Evolutionary conservation across 768 basidiomycete genomes (phyloP).

Genomic region (Lactifluus volemus): DNA sequence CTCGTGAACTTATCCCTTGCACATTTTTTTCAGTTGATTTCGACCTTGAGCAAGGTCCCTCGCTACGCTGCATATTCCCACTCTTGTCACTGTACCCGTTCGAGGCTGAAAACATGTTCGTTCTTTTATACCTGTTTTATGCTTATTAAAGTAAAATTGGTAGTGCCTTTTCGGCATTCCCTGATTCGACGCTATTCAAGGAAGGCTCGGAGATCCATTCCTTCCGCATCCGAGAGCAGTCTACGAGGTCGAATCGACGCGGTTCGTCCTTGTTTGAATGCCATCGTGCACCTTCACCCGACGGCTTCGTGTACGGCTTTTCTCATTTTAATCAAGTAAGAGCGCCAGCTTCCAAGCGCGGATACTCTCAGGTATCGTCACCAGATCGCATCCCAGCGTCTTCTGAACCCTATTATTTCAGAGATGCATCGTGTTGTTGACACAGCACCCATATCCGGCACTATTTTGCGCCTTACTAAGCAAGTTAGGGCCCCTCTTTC

Average conservation of each 20-base stretch:
- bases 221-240: constrained; percentile 62
- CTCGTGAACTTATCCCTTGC: constrained; percentile 6
- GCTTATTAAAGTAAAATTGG: constrained; percentile 9
- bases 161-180: constrained; percentile 89
- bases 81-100: constrained; percentile 51
- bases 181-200: constrained; percentile 79
- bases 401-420: constrained; percentile 26
- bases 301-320: constrained; percentile 72
- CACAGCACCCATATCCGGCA: constrained; percentile 72
- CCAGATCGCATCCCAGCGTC: background rate
- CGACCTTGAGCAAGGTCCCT: constrained; percentile 81
- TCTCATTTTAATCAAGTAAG: constrained; percentile 66
- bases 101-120: constrained; percentile 81
- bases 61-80: constrained; percentile 63
- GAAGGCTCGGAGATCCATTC: constrained; percentile 81
- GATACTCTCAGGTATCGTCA: constrained; percentile 63
- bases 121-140: constrained; percentile 4
- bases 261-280: constrained; percentile 21
- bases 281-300: constrained; percentile 34
- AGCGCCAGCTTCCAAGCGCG: constrained; percentile 59
- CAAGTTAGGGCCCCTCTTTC: constrained; percentile 68
- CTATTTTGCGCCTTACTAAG: constrained; percentile 63
- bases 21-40: constrained; percentile 55
- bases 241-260: constrained; percentile 15
- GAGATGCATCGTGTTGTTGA: constrained; percentile 76